Percentiles rank a stretch among this genome's conserved stretches.
phyloP scores from a whole-genome alignment of 2,329 filamentous ascomycete species.

The Penicillium sp. region DNA sequence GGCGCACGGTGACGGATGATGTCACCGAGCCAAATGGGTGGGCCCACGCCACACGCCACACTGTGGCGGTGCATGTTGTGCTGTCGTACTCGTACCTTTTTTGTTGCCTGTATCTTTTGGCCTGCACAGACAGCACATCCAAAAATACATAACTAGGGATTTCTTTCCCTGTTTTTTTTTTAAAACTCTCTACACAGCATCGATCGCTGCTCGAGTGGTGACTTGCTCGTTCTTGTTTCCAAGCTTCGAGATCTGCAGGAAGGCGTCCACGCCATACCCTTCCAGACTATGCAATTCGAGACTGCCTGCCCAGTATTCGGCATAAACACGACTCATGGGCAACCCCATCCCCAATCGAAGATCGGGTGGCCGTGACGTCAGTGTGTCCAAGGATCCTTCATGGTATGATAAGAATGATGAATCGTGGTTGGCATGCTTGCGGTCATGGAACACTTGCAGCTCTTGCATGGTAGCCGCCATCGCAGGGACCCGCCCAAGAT shows the following conservation, averaged over 20 bases:
- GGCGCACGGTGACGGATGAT: conserved; percentile 1
- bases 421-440: conserved; percentile 33
- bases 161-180: neutral
- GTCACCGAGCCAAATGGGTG: conserved; percentile 2
- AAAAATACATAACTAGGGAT: too few species aligned
- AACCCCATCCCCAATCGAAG: conserved; percentile 88
- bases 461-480: conserved; percentile 95
- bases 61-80: conserved; percentile 2
- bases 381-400: conserved; percentile 71
- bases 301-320: conserved; percentile 96
- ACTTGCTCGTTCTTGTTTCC: conserved; percentile 98
- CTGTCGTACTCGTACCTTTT: neutral
- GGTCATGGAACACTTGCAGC: conserved; percentile 55
- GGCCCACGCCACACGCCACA: conserved; percentile 1
- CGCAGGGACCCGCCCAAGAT: conserved; percentile 81
- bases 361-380: conserved; percentile 82
- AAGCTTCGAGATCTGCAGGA: conserved; percentile 91
- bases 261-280: conserved; percentile 94
- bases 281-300: conserved; percentile 89
- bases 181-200: conserved; percentile 61
- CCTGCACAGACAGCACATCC: too few species aligned
- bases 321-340: conserved; percentile 90
- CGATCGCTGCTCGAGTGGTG: conserved; percentile 73
- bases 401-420: conserved; percentile 34
- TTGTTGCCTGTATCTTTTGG: neutral